Base-by-base conservation (phyloP, 2,329 filamentous ascomycete species). In the Arthrobotrys iridis region DNA sequence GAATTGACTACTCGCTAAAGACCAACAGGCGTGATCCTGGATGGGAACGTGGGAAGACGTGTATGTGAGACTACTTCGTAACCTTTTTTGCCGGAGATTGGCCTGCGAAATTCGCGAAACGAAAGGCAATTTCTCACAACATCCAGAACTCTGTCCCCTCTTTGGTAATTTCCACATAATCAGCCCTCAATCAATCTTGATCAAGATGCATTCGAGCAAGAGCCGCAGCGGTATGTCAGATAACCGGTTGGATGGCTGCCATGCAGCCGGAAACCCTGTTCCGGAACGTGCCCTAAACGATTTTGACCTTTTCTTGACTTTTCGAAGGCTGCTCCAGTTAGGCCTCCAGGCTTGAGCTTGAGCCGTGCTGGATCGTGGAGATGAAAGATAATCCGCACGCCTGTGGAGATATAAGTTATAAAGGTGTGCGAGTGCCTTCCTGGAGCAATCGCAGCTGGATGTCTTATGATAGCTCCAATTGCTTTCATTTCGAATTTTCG, bases 31-130 rank as follows among this genome's bases (percentile, higher is more conserved):
- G 50, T 24, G n/a, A 73, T 55, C 68, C 68, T 24, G 26, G 68
- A 18, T 2, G 13, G 33, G 11, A 66, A 55, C 63, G 63, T 67
- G 63, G 63, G 37, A 41, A 43, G 22, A 22, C 26, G 43, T 35
- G 26, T 43, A 41, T 35, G 67, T 73, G 68, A 73, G 68, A 73
- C 68, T 37, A 41, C n/a, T 66, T 45, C 60, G 68, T 60, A 65
- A 73, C 68, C 60, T 55, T 52, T 50, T 66, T 41, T 58, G 67
- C 67, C 59, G 68, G 68, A 73, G 60, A 73, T 73, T 62, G 60
- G 66, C 52, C 41, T 60, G 50, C 68, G 60, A 73, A 66, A 60
- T 55, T 24, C 40, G 52, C 28, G 37, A 59, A 59, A 59, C 35
- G 55, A 59, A 59, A 22, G 37, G 24, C 35, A 30, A 59, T 33